Evolutionary conservation across 2,329 filamentous ascomycete genomes (phyloP), one percentile per base, ranked within the genome.

Genomic region (Tolypocladium paradoxum): DNA sequence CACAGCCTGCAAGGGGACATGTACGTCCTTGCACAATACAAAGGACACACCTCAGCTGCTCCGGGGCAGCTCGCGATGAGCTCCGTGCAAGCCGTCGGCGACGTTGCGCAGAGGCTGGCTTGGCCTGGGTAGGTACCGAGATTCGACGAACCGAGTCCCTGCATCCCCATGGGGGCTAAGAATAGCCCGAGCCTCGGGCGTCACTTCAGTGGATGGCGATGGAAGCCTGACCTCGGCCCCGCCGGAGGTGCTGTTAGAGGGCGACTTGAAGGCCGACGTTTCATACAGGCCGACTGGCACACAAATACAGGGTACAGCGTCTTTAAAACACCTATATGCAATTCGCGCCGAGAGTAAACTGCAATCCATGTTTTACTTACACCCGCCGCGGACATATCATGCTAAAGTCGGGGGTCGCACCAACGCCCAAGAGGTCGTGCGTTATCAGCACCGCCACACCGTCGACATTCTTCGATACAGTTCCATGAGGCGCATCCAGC

Each of bases 401-500:
- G 43, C 18, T 12, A 3, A 31, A 20, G 18, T 11, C 27, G 9
- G 27, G 27, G 27, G 43, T 31, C 16, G 43, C 18, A 6, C 9
- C 18, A 5, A 6, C 18, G 18, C 4, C 7, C 24, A 1, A 16
- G 22, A 40, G 37, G 58, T 54, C 50, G 40, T 40, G 49, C 57
- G 50, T 43, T 55, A 57, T 51, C 54, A 40, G 65, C 66, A 70
- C 67, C 65, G 67, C 68, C 68, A 70, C 68, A 64, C 56, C 60
- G 62, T 71, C 69, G 65, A 71, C 63, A 51, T 66, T 66, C 68
- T 72, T 72, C 69, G 62, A 71, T 67, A 63, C 62, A 64, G 55
- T 72, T 72, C 69, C 69, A 71, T 72, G 70, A 69, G 68, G 68
- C 68, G 68, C 65, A 66, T 55, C 59, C 58, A 59, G 58, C 58